phyloP scores from a whole-genome alignment of 352 stramenopile species.

The Elongisporangium senticosum region DNA sequence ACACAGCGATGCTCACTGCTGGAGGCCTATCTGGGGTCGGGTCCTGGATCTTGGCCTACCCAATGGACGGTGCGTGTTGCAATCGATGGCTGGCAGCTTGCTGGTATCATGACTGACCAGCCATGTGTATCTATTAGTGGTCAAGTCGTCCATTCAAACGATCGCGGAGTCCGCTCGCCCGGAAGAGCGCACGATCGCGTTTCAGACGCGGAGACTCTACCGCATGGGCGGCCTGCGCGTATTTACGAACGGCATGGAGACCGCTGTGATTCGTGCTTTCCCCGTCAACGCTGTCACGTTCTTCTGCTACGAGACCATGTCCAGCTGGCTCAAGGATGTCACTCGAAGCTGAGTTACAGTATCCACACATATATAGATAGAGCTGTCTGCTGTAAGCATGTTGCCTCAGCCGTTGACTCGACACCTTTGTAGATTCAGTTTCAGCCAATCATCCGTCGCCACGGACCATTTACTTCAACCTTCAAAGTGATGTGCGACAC shows the following conservation, averaged over 20 bases:
- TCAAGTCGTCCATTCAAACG: conserved; percentile 86
- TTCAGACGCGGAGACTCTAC: conserved; percentile 66
- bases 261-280: conserved; percentile 75
- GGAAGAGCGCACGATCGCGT: conserved; percentile 64
- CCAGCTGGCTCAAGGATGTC: conserved; percentile 54
- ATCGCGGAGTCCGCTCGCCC: conserved; percentile 44
- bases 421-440: not conserved
- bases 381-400: not conserved
- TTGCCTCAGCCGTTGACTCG: not conserved
- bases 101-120: conserved; percentile 1
- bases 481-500: not conserved
- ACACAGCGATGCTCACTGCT: conserved; percentile 78
- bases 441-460: not conserved
- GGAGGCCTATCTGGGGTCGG: conserved; percentile 69
- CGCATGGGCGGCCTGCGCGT: conserved; percentile 53
- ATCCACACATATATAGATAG: not conserved
- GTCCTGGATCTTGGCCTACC: conserved; percentile 80
- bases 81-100: not conserved
- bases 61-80: conserved; percentile 55
- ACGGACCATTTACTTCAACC: not conserved
- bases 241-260: conserved; percentile 75
- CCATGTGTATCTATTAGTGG: conserved; percentile 27
- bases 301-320: conserved; percentile 79
- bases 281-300: conserved; percentile 85
- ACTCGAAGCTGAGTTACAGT: not conserved